These are phyloP conservation scores for Pseudofabraea citricarpa DNA, from an alignment of 2,329 filamentous ascomycete genomes.

Conservation along the genomic window DNA sequence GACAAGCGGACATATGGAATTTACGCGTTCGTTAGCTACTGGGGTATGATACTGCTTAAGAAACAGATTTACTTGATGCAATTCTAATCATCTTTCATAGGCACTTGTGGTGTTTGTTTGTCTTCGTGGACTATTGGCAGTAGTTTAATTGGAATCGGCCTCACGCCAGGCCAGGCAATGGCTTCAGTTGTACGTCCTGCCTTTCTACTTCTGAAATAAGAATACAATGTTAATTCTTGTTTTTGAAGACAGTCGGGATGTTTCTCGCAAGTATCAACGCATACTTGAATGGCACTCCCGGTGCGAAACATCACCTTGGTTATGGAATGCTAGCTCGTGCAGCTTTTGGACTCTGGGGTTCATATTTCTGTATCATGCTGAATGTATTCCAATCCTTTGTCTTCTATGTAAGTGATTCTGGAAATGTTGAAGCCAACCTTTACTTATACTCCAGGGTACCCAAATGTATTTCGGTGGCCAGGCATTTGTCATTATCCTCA, in stretches of 20 bases:
- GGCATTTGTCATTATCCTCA: slow-evolving; percentile 10
- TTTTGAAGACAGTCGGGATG: not conserved
- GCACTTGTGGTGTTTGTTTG: slow-evolving; percentile 7
- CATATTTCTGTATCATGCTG: slow-evolving; percentile 23
- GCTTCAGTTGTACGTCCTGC: slow-evolving; percentile 9
- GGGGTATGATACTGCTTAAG: slow-evolving; percentile 2
- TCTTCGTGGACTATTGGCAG: slow-evolving; percentile 15
- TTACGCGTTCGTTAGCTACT: slow-evolving; percentile 14
- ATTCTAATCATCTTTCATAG: not conserved
- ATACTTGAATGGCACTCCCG: slow-evolving; percentile 6
- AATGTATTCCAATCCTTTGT: slow-evolving; percentile 23
- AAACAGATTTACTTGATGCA: not conserved
- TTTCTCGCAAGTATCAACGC: slow-evolving; percentile 6
- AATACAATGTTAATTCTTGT: not conserved
- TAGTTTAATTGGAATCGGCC: slow-evolving; percentile 17
- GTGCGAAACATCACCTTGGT: slow-evolving; percentile 7
- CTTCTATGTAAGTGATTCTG: slow-evolving; percentile 10
- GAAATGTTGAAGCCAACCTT: no score
- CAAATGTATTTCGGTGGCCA: slow-evolving; percentile 17
- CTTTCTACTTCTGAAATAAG: no score
- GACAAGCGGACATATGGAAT: slow-evolving; percentile 12
- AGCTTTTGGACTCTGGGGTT: slow-evolving; percentile 25
- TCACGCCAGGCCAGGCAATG: slow-evolving; percentile 16
- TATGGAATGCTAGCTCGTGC: slow-evolving; percentile 19
- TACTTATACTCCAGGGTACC: slow-evolving; percentile 7